phyloP scores from a whole-genome alignment of 805 yeast genomes.

The Monosporozyma unispora region DNA sequence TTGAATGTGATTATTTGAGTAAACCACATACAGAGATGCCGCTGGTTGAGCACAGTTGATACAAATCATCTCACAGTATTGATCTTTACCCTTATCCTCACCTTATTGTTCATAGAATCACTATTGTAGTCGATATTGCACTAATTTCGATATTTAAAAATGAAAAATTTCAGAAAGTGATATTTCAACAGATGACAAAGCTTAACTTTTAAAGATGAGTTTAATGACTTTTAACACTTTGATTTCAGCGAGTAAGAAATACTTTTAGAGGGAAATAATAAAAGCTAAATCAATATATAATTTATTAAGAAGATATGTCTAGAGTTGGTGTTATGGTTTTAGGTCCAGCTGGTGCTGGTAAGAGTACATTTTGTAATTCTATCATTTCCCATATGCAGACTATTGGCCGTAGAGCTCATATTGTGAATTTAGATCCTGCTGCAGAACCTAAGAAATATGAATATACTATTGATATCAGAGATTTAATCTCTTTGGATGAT shows the following conservation, averaged over 20 bases:
- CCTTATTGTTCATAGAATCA: no score
- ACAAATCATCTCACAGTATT: conserved; percentile 69
- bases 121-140: not conserved
- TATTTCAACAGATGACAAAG: not conserved
- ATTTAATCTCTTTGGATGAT: conserved; percentile 81
- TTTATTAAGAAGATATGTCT: conserved; percentile 72
- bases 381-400: conserved; percentile 82
- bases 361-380: conserved; percentile 85
- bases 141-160: not conserved
- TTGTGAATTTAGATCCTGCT: conserved; percentile 94
- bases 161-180: not conserved
- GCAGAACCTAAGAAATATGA: conserved; percentile 90
- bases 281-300: no score
- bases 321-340: conserved; percentile 87
- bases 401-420: conserved; percentile 85
- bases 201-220: not conserved
- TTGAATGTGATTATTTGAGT: conserved; percentile 70
- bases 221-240: not conserved
- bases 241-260: no score
- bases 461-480: conserved; percentile 86
- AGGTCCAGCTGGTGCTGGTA: conserved; percentile 98
- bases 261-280: no score
- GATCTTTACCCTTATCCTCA: not conserved
- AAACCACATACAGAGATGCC: conserved; percentile 55
- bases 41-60: conserved; percentile 74